phyloP scores from a whole-genome alignment of 129 eudicot genomes.

The Flaveria robusta region DNA sequence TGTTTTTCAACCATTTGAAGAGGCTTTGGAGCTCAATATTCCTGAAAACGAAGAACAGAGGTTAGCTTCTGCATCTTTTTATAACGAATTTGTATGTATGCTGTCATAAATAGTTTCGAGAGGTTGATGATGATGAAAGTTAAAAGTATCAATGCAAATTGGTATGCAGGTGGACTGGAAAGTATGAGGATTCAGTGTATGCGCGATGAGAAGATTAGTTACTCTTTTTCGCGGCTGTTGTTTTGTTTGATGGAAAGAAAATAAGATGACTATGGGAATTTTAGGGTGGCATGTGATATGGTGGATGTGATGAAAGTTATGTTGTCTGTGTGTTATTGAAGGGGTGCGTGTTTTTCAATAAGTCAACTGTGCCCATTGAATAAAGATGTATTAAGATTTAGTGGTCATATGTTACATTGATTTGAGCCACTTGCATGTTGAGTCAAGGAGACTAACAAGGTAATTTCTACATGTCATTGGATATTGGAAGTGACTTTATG shows the following conservation, averaged over 20 bases:
- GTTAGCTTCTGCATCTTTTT: conserved; percentile 38
- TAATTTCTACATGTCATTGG: too few relatives aligned
- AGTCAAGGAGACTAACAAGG: too few relatives aligned
- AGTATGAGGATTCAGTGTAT: conserved; percentile 79
- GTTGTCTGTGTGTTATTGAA: neutral
- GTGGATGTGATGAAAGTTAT: conserved; percentile 16
- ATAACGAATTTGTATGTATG: conserved; percentile 1
- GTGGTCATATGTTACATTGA: too few relatives aligned
- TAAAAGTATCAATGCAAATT: conserved; percentile 6
- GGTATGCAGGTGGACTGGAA: conserved; percentile 82
- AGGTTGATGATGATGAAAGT: conserved; percentile 4
- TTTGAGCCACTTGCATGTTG: too few relatives aligned
- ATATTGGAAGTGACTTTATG: too few relatives aligned
- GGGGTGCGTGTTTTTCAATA: neutral
- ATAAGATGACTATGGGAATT: conserved; percentile 20
- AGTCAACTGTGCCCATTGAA: neutral
- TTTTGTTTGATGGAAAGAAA: conserved; percentile 5
- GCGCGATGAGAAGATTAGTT: conserved; percentile 30
- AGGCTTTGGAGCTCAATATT: conserved; percentile 68
- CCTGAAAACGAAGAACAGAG: conserved; percentile 67
- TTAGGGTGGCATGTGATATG: conserved; percentile 14
- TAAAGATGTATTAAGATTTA: neutral
- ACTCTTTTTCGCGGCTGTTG: neutral
- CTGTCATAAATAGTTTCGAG: neutral
- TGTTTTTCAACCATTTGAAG: conserved; percentile 69